These are phyloP conservation scores for Trifolium pratense DNA, from an alignment of 306 rosid species.

Conservation along the genomic window DNA sequence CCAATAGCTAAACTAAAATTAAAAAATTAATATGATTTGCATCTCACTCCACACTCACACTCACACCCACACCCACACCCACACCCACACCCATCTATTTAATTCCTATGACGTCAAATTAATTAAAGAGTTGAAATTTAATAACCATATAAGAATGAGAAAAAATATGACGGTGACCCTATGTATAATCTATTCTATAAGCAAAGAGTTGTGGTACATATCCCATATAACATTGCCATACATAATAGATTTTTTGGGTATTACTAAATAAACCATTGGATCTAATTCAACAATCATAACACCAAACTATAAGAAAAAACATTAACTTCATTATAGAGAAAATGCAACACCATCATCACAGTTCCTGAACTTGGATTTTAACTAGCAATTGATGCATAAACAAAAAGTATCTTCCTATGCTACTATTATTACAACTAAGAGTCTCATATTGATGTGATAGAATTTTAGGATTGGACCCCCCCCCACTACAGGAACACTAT, in stretches of 20 bases:
- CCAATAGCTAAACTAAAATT: neutral
- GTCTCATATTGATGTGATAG: slow-evolving; percentile 29
- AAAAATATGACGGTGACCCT: slow-evolving; percentile 10
- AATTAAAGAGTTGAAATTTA: slow-evolving; percentile 30
- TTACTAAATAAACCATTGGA: slow-evolving; percentile 21
- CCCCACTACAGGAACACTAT: slow-evolving; percentile 33
- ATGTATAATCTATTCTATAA: neutral
- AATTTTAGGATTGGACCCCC: slow-evolving; percentile 34
- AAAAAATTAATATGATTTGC: neutral
- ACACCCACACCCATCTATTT: no score
- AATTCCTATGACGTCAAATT: neutral
- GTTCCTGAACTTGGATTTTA: neutral
- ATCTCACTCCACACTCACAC: no score
- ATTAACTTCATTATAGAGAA: slow-evolving; percentile 5
- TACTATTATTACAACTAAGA: neutral
- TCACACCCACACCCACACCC: no score
- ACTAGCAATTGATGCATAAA: slow-evolving; percentile 14
- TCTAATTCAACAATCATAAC: slow-evolving; percentile 30
- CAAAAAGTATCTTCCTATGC: slow-evolving; percentile 3
- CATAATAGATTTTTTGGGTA: slow-evolving; percentile 11
- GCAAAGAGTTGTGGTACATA: slow-evolving; percentile 10
- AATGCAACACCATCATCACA: no score
- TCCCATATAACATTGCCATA: neutral
- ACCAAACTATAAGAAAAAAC: slow-evolving; percentile 31
- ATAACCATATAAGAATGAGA: slow-evolving; percentile 14